phyloP scores from a whole-genome alignment of 768 basidiomycete species.

The Termitomyces sp. region DNA sequence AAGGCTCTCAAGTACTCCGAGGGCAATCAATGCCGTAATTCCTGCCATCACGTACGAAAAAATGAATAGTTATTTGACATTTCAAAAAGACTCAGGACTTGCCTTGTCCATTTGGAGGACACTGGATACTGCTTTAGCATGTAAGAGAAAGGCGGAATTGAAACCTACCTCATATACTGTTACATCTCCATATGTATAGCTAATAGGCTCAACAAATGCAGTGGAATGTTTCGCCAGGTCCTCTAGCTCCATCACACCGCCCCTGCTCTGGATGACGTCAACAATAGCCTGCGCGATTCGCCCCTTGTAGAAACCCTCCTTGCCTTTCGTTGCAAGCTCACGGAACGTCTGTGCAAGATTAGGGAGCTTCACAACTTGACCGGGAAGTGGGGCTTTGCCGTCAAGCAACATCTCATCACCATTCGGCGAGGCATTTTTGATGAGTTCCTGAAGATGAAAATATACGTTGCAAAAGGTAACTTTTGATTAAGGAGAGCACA shows the following conservation, averaged over 20 bases:
- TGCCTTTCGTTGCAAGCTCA: conserved; percentile 74
- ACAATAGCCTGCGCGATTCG: conserved; percentile 87
- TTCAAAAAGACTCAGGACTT: background rate
- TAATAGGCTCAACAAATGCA: conserved; percentile 84
- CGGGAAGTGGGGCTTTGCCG: conserved; percentile 79
- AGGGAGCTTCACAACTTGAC: conserved; percentile 79
- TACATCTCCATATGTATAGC: conserved; percentile 84
- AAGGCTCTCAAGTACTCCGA: conserved; percentile 88
- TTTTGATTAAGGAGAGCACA: background rate
- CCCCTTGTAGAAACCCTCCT: conserved; percentile 93
- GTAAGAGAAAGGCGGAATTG: background rate
- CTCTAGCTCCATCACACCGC: conserved; percentile 92
- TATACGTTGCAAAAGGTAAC: conserved; percentile 4
- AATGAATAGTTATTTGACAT: background rate
- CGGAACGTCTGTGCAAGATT: conserved; percentile 84
- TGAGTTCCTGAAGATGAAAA: conserved; percentile 39
- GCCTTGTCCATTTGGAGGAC: conserved; percentile 97
- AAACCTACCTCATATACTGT: conserved; percentile 82
- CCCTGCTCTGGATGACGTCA: conserved; percentile 77
- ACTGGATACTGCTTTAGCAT: conserved; percentile 33
- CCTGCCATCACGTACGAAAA: conserved; percentile 32
- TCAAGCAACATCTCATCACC: conserved; percentile 83
- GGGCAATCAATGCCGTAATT: conserved; percentile 88
- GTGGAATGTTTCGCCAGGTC: conserved; percentile 85
- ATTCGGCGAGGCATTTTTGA: conserved; percentile 84